phyloP scores from a whole-genome alignment of 2,329 filamentous ascomycete species.

The Xylariaceae sp. region DNA sequence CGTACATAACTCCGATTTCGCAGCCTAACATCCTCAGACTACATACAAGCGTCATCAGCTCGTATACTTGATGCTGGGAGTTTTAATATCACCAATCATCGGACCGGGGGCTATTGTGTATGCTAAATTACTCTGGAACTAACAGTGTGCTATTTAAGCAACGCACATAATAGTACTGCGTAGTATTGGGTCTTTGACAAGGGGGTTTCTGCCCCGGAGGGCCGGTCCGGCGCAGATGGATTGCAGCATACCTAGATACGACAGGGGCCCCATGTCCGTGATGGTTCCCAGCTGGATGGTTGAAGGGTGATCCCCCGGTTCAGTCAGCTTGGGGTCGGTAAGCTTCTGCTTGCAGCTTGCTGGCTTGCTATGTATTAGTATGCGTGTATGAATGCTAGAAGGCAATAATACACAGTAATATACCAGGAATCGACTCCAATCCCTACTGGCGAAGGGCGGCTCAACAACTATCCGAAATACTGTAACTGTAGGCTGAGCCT shows the following conservation, averaged over 20 bases:
- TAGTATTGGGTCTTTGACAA: background rate
- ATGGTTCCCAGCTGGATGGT: constrained; percentile 34
- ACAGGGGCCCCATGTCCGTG: constrained; percentile 11
- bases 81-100: background rate
- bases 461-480: background rate
- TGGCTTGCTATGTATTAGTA: too few species aligned
- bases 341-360: constrained; percentile 6
- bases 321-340: constrained; percentile 14
- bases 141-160: background rate
- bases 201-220: background rate
- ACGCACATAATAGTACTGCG: too few species aligned
- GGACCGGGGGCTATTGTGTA: background rate
- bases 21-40: background rate
- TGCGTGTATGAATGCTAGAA: constrained; percentile 1
- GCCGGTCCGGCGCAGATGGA: background rate
- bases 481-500: background rate
- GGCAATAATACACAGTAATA: background rate
- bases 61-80: background rate
- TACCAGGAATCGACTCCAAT: background rate
- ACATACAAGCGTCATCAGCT: background rate
- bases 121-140: background rate
- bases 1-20: background rate
- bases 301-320: constrained; percentile 33
- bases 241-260: constrained; percentile 11
- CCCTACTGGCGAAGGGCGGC: background rate